These are phyloP conservation scores for Colletotrichum horii DNA, from an alignment of 2,329 filamentous ascomycete genomes.

Conservation along the genomic window DNA sequence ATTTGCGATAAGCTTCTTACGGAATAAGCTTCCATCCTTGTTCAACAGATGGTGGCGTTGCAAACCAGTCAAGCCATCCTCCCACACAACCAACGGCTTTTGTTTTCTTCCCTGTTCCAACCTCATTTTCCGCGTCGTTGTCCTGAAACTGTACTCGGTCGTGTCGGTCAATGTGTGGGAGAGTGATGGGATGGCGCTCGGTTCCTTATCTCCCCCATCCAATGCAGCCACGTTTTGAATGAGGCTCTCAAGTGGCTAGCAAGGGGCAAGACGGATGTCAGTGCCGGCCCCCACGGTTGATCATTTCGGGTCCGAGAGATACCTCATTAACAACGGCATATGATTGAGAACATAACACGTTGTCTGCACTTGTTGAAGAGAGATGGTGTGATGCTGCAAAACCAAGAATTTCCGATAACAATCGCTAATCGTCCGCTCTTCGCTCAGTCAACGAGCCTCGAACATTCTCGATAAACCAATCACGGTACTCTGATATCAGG, in stretches of 20 bases:
- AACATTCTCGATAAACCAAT: not conserved
- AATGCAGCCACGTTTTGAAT: not conserved
- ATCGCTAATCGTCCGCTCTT: not conserved
- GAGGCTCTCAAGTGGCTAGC: not conserved
- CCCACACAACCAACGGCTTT: not conserved
- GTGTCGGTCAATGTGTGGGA: not conserved
- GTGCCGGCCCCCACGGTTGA: not conserved
- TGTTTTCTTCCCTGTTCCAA: too few relatives aligned
- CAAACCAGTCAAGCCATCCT: not conserved
- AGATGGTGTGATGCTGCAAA: not conserved
- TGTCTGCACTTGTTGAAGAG: not conserved
- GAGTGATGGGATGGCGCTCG: not conserved
- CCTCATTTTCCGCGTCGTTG: too few relatives aligned
- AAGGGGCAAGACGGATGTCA: not conserved
- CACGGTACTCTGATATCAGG: not conserved
- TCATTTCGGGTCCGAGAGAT: not conserved
- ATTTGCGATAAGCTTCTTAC: not conserved
- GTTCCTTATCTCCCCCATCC: not conserved
- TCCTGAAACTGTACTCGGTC: not conserved
- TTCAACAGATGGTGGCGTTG: not conserved
- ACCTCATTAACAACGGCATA: not conserved
- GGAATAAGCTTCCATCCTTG: not conserved
- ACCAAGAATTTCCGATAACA: not conserved
- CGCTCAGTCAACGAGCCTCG: not conserved
- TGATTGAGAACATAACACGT: not conserved